A percentile compares a stretch with the other conserved stretches of the same genome.
Conservation (phyloP, 441 rosid genomes). For the Kokia cookei region DNA sequence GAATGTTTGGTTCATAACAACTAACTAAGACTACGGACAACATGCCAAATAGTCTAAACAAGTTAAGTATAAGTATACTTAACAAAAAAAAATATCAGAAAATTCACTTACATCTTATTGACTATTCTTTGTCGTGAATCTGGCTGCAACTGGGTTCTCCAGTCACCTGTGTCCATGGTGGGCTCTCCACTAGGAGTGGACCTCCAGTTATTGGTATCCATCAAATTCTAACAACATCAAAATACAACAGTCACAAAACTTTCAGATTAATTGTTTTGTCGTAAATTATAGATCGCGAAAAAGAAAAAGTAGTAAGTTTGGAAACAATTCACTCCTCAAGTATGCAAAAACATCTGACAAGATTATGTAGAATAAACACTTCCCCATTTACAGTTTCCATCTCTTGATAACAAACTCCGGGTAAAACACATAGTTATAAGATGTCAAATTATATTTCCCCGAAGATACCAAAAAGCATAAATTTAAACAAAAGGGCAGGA, state of each 20-base stretch:
- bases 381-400: background rate
- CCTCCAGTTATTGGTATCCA: conserved; percentile 43
- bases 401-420: background rate
- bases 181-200: conserved; percentile 39
- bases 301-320: background rate
- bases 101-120: conserved; percentile 58
- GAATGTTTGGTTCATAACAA: background rate
- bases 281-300: background rate
- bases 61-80: background rate
- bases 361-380: background rate
- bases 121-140: conserved; percentile 69
- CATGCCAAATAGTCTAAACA: background rate
- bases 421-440: background rate
- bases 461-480: background rate
- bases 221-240: conserved; percentile 14
- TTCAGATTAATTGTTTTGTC: background rate
- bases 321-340: background rate
- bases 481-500: background rate
- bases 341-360: background rate
- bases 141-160: conserved; percentile 62
- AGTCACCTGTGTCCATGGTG: conserved; percentile 50
- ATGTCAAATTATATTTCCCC: background rate
- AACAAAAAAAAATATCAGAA: background rate
- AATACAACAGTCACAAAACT: background rate
- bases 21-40: background rate